Conservation (phyloP, 306 rosid genomes). For the Alnus rubra region DNA sequence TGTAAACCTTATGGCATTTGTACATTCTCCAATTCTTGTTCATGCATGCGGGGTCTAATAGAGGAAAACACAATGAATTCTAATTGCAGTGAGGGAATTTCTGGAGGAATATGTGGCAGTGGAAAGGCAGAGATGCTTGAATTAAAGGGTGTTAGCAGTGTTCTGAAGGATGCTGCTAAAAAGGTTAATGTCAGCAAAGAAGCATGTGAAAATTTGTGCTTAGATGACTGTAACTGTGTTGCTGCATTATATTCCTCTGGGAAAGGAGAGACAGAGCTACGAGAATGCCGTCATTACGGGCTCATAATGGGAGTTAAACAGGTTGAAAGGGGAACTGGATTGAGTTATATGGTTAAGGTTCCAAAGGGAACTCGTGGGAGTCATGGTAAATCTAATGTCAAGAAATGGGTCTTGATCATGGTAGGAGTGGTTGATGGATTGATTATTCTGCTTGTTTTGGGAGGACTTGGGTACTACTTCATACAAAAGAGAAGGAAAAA, state of each 20-base stretch:
- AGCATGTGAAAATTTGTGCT: conserved; percentile 58
- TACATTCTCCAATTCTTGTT: conserved; percentile 71
- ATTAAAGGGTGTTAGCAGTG: conserved; percentile 57
- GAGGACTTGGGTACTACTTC: conserved; percentile 66
- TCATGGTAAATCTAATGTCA: conserved; percentile 45
- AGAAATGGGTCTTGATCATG: conserved; percentile 68
- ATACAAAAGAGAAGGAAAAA: conserved; percentile 44
- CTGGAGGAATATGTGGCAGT: conserved; percentile 41
- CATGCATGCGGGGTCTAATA: conserved; percentile 49
- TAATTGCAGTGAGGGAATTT: conserved; percentile 41
- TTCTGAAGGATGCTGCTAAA: conserved; percentile 40
- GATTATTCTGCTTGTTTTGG: conserved; percentile 62
- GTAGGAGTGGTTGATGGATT: conserved; percentile 81
- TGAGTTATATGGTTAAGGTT: conserved; percentile 72
- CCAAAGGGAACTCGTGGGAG: conserved; percentile 48
- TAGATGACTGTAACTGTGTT: conserved; percentile 71
- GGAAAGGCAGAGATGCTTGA: conserved; percentile 57
- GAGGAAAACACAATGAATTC: conserved; percentile 25
- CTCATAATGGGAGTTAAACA: conserved; percentile 71
- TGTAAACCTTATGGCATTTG: conserved; percentile 81
- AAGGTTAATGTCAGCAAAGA: conserved; percentile 52
- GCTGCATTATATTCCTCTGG: conserved; percentile 49
- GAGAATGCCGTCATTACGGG: conserved; percentile 58
- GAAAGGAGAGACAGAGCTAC: neutral
- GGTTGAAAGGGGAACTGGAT: conserved; percentile 48